These are phyloP conservation scores for Agarophyton chilense DNA, from an alignment of 23 red algal species.

Conservation along the genomic window DNA sequence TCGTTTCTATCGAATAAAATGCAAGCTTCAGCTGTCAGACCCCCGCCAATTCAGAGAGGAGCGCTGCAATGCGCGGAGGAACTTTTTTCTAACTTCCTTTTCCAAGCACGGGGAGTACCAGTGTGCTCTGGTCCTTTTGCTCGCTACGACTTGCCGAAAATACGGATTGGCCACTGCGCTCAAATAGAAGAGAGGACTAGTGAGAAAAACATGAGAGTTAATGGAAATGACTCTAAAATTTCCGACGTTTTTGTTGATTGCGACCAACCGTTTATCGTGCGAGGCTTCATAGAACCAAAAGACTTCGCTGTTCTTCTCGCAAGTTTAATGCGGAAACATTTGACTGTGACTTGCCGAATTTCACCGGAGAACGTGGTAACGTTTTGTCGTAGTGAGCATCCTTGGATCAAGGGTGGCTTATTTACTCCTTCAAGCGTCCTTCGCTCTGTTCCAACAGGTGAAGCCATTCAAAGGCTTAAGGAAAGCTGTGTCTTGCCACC, in stretches of 20 bases:
- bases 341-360: slow-evolving; percentile 37
- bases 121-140: background rate
- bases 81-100: background rate
- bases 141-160: background rate
- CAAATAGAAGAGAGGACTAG: background rate
- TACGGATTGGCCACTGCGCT: background rate
- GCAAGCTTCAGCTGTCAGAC: background rate
- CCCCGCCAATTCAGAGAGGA: background rate
- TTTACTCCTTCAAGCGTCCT: slow-evolving; percentile 43
- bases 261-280: background rate
- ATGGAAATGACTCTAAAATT: background rate
- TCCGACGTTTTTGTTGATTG: background rate
- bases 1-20: background rate
- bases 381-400: slow-evolving; percentile 58
- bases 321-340: background rate
- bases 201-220: background rate
- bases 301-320: background rate
- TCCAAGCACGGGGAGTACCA: no score
- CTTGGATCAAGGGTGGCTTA: slow-evolving; percentile 6
- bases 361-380: slow-evolving; percentile 30
- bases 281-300: background rate
- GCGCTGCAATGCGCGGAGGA: background rate
- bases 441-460: background rate
- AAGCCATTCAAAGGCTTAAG: slow-evolving; percentile 32
- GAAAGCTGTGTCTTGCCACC: background rate